Evolutionary conservation across 192 early-diverging fungal genomes (phyloP).

Genomic region (Podila epigama): DNA sequence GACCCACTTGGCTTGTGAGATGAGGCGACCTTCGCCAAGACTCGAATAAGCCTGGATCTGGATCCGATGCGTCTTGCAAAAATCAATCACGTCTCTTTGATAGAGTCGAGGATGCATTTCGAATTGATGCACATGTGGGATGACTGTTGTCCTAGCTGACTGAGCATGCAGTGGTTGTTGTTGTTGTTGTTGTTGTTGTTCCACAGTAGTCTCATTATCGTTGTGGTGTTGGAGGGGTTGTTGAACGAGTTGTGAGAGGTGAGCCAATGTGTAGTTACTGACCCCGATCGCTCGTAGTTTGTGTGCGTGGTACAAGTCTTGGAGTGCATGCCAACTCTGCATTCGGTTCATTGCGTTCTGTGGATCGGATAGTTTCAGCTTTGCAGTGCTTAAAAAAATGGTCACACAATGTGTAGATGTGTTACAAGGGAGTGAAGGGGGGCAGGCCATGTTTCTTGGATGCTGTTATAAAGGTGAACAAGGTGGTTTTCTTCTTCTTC

Average conservation of each 20-base stretch:
- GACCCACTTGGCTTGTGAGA: conserved; percentile 15
- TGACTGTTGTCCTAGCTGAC: conserved; percentile 52
- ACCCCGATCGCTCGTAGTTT: conserved; percentile 74
- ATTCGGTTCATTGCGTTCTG: conserved; percentile 58
- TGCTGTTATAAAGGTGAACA: background rate
- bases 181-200: conserved; percentile 17
- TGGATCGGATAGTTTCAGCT: conserved; percentile 48
- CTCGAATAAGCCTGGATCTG: conserved; percentile 76
- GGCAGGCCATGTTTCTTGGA: background rate
- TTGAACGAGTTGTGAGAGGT: conserved; percentile 65
- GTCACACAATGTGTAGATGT: background rate
- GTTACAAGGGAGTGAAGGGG: background rate
- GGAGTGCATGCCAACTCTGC: conserved; percentile 70
- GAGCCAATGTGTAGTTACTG: conserved; percentile 70
- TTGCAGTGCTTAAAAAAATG: conserved; percentile 44
- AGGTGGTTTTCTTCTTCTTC: background rate
- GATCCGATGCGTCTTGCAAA: conserved; percentile 63
- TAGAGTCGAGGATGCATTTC: conserved; percentile 73
- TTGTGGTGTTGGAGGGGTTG: conserved; percentile 8
- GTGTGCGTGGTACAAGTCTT: conserved; percentile 62
- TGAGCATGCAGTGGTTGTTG: background rate
- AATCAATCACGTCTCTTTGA: conserved; percentile 62
- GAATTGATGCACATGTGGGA: conserved; percentile 75
- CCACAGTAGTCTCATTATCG: no score
- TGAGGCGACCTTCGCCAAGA: conserved; percentile 66